These are phyloP conservation scores for Pythium plurisporium DNA, from an alignment of 352 stramenopile species.

Conservation along the genomic window DNA sequence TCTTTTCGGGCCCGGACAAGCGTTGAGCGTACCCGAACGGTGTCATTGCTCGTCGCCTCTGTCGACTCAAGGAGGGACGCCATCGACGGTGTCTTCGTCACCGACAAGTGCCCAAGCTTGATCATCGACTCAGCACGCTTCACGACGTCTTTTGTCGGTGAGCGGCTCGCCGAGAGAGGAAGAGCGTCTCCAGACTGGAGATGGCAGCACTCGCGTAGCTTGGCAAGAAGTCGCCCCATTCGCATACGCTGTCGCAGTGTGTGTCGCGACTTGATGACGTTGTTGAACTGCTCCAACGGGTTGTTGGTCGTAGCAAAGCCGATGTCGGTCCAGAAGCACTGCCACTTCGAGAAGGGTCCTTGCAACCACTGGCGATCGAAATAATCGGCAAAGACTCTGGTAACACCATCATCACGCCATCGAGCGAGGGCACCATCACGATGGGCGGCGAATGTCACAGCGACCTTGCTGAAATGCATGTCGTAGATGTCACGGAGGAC, in stretches of 20 bases:
- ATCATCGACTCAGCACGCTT: neutral
- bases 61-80: neutral
- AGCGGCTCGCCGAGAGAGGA: neutral
- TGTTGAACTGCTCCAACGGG: slow-evolving; percentile 17
- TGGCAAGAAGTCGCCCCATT: neutral
- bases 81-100: neutral
- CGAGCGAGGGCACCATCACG: neutral
- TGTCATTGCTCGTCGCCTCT: neutral
- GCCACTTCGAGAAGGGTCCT: slow-evolving; percentile 7
- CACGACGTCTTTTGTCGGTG: neutral
- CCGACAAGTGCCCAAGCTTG: neutral
- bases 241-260: neutral
- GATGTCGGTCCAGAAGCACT: slow-evolving; percentile 8
- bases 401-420: neutral
- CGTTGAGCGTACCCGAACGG: neutral
- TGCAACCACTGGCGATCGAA: slow-evolving; percentile 13
- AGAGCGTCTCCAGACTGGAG: neutral
- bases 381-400: slow-evolving; percentile 7
- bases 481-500: slow-evolving; percentile 17
- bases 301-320: slow-evolving; percentile 20
- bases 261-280: neutral
- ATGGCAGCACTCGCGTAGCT: neutral
- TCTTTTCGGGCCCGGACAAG: neutral
- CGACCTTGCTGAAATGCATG: slow-evolving; percentile 13
- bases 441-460: neutral